phyloP scores from a whole-genome alignment of 1,284 basidiomycete species.

The Testicularia cyperi region DNA sequence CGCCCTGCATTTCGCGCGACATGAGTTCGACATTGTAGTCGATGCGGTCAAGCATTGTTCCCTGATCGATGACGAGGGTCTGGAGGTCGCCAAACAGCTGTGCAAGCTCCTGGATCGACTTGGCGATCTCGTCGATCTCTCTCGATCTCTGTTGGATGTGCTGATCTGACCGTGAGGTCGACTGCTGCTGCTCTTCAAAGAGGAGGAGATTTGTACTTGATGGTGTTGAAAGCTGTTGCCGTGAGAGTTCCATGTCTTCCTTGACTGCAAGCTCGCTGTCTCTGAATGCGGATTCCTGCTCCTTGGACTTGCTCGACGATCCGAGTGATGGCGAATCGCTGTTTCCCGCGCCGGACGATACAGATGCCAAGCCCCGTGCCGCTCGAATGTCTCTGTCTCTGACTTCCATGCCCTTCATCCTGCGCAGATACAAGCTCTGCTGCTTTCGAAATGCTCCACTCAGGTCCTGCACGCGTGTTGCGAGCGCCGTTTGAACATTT shows the following conservation, averaged over 20 bases:
- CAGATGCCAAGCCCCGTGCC: slow-evolving; percentile 11
- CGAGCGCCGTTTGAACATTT: slow-evolving; percentile 95
- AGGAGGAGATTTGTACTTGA: slow-evolving; percentile 11
- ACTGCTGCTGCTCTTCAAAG: slow-evolving; percentile 7
- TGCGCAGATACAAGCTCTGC: slow-evolving; percentile 94
- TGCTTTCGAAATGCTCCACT: slow-evolving; percentile 94
- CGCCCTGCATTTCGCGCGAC: slow-evolving; percentile 75
- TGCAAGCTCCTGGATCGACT: slow-evolving; percentile 84
- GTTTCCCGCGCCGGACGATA: neutral
- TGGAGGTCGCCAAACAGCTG: slow-evolving; percentile 95
- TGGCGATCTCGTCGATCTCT: slow-evolving; percentile 87
- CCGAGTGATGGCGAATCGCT: too few species aligned
- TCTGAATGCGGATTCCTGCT: slow-evolving; percentile 7
- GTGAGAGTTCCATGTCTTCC: slow-evolving; percentile 53
- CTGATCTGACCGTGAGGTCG: slow-evolving; percentile 2
- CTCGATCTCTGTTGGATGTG: slow-evolving; percentile 62
- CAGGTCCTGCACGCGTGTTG: slow-evolving; percentile 88
- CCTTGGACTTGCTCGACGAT: slow-evolving; percentile 4
- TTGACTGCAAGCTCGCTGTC: slow-evolving; percentile 45
- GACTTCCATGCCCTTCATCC: slow-evolving; percentile 67
- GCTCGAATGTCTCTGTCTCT: slow-evolving; percentile 43
- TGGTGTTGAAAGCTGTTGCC: slow-evolving; percentile 1
- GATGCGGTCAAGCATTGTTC: slow-evolving; percentile 90
- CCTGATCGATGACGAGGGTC: slow-evolving; percentile 93
- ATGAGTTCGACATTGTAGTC: slow-evolving; percentile 98